These are phyloP conservation scores for Leccinum subgranulosum DNA, from an alignment of 768 basidiomycete genomes.

Conservation along the genomic window DNA sequence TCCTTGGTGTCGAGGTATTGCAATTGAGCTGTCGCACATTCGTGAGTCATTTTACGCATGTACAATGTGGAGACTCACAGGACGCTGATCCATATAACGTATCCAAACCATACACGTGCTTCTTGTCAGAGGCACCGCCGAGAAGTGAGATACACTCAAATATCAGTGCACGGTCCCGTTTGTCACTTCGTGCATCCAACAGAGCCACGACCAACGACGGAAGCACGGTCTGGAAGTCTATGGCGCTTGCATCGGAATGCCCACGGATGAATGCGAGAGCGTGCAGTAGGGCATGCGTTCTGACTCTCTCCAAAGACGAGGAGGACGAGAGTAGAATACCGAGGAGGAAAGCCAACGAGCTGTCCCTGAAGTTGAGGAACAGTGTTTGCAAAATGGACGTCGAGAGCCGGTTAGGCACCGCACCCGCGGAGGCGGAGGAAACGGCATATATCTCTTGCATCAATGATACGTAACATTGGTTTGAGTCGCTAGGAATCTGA, in stretches of 20 bases:
- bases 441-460: slow-evolving; percentile 64
- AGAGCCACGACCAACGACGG: slow-evolving; percentile 67
- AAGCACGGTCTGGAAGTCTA: slow-evolving; percentile 81
- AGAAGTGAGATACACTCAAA: slow-evolving; percentile 55
- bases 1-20: slow-evolving; percentile 73
- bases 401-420: slow-evolving; percentile 43
- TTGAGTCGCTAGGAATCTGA: slow-evolving; percentile 14
- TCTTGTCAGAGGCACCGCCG: slow-evolving; percentile 37
- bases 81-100: slow-evolving; percentile 62
- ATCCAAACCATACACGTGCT: slow-evolving; percentile 69
- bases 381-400: slow-evolving; percentile 57
- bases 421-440: slow-evolving; percentile 53
- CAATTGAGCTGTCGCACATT: slow-evolving; percentile 39
- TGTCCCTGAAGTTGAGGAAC: slow-evolving; percentile 66
- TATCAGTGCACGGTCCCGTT: slow-evolving; percentile 36
- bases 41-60: slow-evolving; percentile 6
- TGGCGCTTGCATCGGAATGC: slow-evolving; percentile 48
- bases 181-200: slow-evolving; percentile 24
- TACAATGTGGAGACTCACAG: slow-evolving; percentile 37
- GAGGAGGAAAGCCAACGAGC: slow-evolving; percentile 76
- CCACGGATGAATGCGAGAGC: slow-evolving; percentile 79
- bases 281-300: slow-evolving; percentile 65
- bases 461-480: slow-evolving; percentile 52
- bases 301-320: slow-evolving; percentile 32
- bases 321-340: slow-evolving; percentile 56